Evolutionary conservation across 257 asterid genomes (phyloP).

Genomic region (Haberlea rhodopensis): DNA sequence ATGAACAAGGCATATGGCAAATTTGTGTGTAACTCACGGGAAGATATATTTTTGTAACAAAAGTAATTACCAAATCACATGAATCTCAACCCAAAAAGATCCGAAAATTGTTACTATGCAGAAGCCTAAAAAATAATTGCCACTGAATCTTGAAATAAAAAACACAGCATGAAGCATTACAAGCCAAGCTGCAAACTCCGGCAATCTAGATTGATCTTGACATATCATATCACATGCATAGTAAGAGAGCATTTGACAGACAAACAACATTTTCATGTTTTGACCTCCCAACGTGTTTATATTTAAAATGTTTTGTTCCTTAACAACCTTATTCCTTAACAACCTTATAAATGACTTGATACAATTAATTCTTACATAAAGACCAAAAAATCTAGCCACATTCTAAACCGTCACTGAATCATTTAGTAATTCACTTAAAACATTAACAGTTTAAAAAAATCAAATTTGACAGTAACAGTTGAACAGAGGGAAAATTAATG

Average conservation of each 20-base stretch:
- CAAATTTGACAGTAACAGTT: not conserved
- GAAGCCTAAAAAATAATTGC: too few species aligned
- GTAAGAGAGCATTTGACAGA: not conserved
- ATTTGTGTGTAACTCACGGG: too few species aligned
- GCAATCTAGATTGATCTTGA: slow-evolving; percentile 9
- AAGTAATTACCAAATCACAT: too few species aligned
- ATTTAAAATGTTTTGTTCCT: too few species aligned
- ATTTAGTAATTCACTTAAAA: slow-evolving; percentile 1
- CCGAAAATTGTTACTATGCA: too few species aligned
- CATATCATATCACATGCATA: slow-evolving; percentile 9
- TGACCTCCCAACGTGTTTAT: slow-evolving; percentile 17
- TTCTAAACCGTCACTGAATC: slow-evolving; percentile 11
- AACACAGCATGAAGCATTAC: too few species aligned
- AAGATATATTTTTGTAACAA: too few species aligned
- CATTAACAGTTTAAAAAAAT: not conserved
- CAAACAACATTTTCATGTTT: slow-evolving; percentile 8
- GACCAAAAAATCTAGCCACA: slow-evolving; percentile 13
- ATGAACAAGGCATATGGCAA: too few species aligned
- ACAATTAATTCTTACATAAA: slow-evolving; percentile 12
- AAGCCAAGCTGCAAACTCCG: too few species aligned
- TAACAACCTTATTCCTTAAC: too few species aligned
- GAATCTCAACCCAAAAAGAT: too few species aligned
- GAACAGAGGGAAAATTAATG: slow-evolving; percentile 16
- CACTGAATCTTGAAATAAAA: too few species aligned
- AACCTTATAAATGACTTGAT: not conserved